Percentiles rank a stretch among this genome's conserved stretches.
phyloP scores from a whole-genome alignment of 2,329 filamentous ascomycete species.

The Ilyonectria robusta region DNA sequence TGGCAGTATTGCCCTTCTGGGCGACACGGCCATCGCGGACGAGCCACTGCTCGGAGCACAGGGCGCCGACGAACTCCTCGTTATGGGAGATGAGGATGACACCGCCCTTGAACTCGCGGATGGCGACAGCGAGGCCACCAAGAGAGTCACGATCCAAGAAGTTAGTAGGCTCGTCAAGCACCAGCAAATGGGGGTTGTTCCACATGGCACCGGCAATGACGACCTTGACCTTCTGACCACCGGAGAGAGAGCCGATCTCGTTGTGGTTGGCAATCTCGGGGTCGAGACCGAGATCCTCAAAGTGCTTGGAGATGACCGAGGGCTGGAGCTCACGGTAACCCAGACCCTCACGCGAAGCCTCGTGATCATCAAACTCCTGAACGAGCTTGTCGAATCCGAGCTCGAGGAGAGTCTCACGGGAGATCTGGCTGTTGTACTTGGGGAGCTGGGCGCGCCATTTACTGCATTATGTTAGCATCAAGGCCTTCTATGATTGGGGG shows the following conservation, averaged over 20 bases:
- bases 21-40: conserved; percentile 90
- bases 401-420: conserved; percentile 89
- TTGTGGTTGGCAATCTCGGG: conserved; percentile 99
- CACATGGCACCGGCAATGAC: conserved; percentile 97
- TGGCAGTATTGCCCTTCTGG: conserved; percentile 82
- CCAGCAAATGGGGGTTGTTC: conserved; percentile 98
- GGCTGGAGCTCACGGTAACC: conserved; percentile 95
- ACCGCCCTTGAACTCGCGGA: conserved; percentile 97
- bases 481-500: not conserved
- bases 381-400: conserved; percentile 93
- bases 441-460: conserved; percentile 93
- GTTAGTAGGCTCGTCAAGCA: conserved; percentile 98
- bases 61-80: conserved; percentile 96
- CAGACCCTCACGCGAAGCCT: conserved; percentile 97
- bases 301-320: conserved; percentile 96
- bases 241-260: conserved; percentile 94
- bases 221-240: conserved; percentile 99
- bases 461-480: conserved; percentile 57
- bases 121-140: conserved; percentile 95
- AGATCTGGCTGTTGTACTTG: conserved; percentile 94
- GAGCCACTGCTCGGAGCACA: conserved; percentile 97
- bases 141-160: conserved; percentile 99
- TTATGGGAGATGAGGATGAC: conserved; percentile 99
- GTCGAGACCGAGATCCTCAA: conserved; percentile 95
- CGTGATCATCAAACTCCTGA: conserved; percentile 98